Evolutionary conservation across 441 rosid species (phyloP).

Genomic region (Adansonia rubrostipa): DNA sequence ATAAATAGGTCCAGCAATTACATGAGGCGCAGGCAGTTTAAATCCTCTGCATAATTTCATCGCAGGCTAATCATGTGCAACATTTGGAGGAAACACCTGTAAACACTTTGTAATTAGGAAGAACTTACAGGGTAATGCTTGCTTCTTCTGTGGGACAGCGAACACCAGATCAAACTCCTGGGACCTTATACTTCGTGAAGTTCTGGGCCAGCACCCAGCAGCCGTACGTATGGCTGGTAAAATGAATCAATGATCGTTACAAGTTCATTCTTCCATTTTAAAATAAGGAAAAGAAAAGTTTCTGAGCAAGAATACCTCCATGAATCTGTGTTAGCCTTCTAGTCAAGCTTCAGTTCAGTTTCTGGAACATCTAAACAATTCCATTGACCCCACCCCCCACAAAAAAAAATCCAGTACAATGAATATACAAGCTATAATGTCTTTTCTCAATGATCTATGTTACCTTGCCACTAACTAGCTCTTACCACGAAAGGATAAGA

Average conservation of each 20-base stretch:
- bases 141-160: constrained; percentile 92
- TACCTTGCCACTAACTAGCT: no score
- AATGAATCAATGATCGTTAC: constrained; percentile 2
- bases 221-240: constrained; percentile 15
- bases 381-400: no score
- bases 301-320: not conserved
- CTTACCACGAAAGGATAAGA: no score
- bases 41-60: constrained; percentile 64
- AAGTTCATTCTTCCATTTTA: not conserved
- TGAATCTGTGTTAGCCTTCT: no score
- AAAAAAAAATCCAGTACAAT: no score
- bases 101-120: constrained; percentile 5
- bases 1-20: constrained; percentile 89
- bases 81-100: constrained; percentile 56
- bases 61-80: constrained; percentile 47
- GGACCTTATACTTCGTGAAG: constrained; percentile 68
- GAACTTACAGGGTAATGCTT: constrained; percentile 68
- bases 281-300: not conserved
- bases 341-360: no score
- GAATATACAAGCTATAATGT: no score
- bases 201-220: constrained; percentile 66
- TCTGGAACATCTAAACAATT: no score
- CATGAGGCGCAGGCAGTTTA: constrained; percentile 74
- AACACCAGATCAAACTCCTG: constrained; percentile 69
- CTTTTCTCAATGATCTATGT: no score